Evolutionary conservation across 257 asterid species (phyloP).

Genomic region (Primulina huaijiensis): DNA sequence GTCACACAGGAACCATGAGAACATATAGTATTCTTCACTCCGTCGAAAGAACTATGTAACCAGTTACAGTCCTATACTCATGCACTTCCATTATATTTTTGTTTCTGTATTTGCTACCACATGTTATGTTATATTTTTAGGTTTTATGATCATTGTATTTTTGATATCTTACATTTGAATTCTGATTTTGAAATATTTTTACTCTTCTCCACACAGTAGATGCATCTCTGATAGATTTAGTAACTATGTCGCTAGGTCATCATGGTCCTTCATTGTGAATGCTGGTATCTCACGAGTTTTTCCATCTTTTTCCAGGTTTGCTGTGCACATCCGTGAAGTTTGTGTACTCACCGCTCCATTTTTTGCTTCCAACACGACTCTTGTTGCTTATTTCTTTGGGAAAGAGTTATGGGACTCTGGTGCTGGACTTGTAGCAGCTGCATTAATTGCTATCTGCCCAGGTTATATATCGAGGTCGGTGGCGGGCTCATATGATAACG

Average conservation of each 20-base stretch:
- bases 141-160: neutral
- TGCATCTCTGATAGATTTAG: neutral
- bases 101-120: neutral
- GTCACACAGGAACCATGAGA: too few species aligned
- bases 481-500: constrained; percentile 97
- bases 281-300: constrained; percentile 24
- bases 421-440: constrained; percentile 98
- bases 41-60: too few species aligned
- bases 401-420: constrained; percentile 99
- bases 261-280: neutral
- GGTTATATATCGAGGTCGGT: constrained; percentile 99
- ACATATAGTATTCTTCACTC: too few species aligned
- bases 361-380: constrained; percentile 93
- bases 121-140: neutral
- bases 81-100: too few species aligned
- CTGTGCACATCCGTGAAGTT: constrained; percentile 98
- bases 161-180: neutral
- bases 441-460: constrained; percentile 92
- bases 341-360: constrained; percentile 98
- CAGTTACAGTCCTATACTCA: too few species aligned
- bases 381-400: constrained; percentile 99
- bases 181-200: neutral
- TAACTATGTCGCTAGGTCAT: neutral
- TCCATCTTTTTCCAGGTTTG: constrained; percentile 55
- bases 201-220: neutral